Base-by-base conservation (phyloP, 345 rosid genomes). In the Eucalyptus virginea region DNA sequence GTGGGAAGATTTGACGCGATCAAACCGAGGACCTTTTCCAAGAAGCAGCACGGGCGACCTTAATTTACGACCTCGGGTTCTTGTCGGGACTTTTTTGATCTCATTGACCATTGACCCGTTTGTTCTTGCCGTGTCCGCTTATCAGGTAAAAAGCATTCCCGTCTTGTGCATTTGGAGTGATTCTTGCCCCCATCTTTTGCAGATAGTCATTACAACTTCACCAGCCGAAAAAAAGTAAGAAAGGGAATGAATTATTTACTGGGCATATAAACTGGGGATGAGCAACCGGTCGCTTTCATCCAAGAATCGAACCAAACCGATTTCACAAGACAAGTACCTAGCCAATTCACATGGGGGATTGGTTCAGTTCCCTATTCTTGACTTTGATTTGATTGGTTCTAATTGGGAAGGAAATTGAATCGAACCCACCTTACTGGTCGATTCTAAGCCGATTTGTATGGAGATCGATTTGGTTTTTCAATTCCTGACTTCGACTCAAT, bases 321-420 rank as follows among this genome's bases (percentile, higher is more conserved):
- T 21, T 30, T 37, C 42, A 40, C 28, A 4, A 2, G 9, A 21
- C 3, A 23, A 13, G 16, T 40, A 40, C 47, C 9, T 37, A 21
- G 3, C 9, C 5, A 7, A 15, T 11, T 37, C 47, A 37, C 5
- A 72, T 37, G 26, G 45, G 8, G 8, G 8, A 37, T 12, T 40
- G 30, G 5, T 77, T 40, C 16, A 44, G 9, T 77, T 34, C 3
- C 26, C 45, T 3, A 5, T 72, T 72, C 8, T 40, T 11, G 45
- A 14, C 85, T 37, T 77, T 77, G 85, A 42, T 40, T 2, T 1
- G 16, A 23, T 77, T 3, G 9, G 5, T 77, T 40, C 3, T 77
- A 4, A 11, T 11, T 0, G 3, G 5, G 47, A 77, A 40, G 16
- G 5, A 8, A 72, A 11, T 2, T 3, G 3, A 11, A 21, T 24